Base-by-base conservation (phyloP, 106 monocot genomes). In the Platanthera zijinensis region DNA sequence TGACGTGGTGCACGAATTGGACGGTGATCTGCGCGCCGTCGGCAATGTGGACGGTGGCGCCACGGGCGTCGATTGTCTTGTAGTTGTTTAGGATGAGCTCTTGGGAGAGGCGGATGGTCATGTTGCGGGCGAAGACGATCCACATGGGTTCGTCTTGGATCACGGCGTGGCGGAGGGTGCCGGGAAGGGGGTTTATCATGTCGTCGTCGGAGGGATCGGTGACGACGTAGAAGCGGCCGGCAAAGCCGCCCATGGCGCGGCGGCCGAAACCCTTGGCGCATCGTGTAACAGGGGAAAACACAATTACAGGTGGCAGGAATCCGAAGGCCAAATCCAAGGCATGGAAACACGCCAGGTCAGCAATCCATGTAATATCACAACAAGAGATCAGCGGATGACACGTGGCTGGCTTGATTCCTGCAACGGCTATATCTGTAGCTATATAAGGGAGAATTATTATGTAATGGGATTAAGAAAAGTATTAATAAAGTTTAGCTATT, bases 11-110 rank as follows among this genome's bases (percentile, higher is more conserved):
- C 21, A 93, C 86, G 77, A 81, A 70, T 54, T 86, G 81, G 4
- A 93, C 51, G 10, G 85, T 86, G 79, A 93, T 82, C 84, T 90
- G 88, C 46, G 86, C 86, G 9, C 87, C 87, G 57, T 76, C 71
- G 50, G 87, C 84, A 18, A 87, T 84, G 76, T 87, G 84, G 71
- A 87, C 81, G 47, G 56, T 72, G 17, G n/a, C 81, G 19, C 81
- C 81, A 14, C 81, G 81, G 48, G 71, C 81, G 47, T 81, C 81
- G 63, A 81, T 46, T 11, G 81, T 81, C 47, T 81, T 81, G 76
- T 66, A 81, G 76, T 69, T 75, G 87, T 87, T 87, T 76, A 87
- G 76, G 78, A 84, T 81, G 50, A 87, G 84, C 50, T 84, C 84
- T 50, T 87, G 66, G 22, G 84, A 81, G 15, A 87, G 84, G 32